These are phyloP conservation scores for Suillus occidentalis DNA, from an alignment of 768 basidiomycete species.

Conservation along the genomic window DNA sequence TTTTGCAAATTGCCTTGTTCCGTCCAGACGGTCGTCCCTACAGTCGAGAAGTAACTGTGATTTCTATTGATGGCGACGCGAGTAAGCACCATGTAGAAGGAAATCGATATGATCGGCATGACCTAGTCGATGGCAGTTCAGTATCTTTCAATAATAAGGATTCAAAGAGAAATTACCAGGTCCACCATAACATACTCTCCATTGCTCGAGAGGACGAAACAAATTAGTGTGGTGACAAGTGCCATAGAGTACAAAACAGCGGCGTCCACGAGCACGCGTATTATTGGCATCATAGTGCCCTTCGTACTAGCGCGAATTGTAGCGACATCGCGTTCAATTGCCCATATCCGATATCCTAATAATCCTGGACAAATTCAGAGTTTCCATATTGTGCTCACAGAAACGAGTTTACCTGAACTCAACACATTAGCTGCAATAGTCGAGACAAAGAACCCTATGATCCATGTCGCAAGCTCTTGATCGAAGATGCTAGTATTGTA, in stretches of 20 bases:
- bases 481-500: background rate
- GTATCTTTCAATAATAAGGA: background rate
- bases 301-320: no score
- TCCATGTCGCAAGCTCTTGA: background rate
- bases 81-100: background rate
- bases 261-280: no score
- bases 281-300: no score
- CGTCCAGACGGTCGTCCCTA: background rate
- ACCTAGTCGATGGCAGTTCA: background rate
- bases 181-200: no score
- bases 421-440: constrained; percentile 4
- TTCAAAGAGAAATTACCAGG: background rate
- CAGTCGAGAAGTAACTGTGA: background rate
- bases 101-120: background rate
- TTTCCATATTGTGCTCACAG: background rate
- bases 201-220: no score
- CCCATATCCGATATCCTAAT: no score
- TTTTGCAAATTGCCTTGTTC: background rate
- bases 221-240: no score
- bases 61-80: background rate
- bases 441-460: background rate
- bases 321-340: no score
- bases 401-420: constrained; percentile 3
- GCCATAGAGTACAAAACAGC: no score
- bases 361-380: background rate